phyloP scores from a whole-genome alignment of 75 land plant genomes.

The Selaginella moellendorffii region DNA sequence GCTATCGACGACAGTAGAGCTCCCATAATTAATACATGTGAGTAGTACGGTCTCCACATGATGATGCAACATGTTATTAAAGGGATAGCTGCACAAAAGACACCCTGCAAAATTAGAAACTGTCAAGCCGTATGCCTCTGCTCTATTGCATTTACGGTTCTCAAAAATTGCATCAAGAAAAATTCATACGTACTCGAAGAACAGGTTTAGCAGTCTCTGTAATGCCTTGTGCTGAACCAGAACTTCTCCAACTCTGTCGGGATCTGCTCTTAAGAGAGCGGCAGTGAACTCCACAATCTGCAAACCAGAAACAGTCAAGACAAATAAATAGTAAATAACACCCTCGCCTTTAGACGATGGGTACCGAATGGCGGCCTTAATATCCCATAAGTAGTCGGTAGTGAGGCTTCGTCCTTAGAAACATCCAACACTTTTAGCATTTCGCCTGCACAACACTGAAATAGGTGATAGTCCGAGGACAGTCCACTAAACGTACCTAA shows the following conservation, averaged over 20 bases:
- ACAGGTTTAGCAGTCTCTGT: conserved; percentile 39
- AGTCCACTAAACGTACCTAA: conserved; percentile 36
- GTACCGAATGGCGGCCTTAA: conserved; percentile 90
- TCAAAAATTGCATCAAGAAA: too few species aligned
- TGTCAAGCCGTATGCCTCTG: background rate
- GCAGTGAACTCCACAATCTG: conserved; percentile 97
- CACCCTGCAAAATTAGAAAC: background rate
- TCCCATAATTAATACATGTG: conserved; percentile 72
- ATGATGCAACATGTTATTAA: conserved; percentile 86
- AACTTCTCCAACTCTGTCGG: conserved; percentile 71
- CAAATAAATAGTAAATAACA: background rate
- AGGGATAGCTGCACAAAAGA: conserved; percentile 59
- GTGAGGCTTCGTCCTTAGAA: conserved; percentile 35
- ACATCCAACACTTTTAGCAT: conserved; percentile 66
- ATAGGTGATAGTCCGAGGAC: background rate
- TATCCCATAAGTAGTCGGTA: conserved; percentile 83
- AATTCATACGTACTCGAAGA: conserved; percentile 63
- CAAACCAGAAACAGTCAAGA: background rate
- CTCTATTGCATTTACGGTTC: background rate
- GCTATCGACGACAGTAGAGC: conserved; percentile 41
- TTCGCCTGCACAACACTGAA: conserved; percentile 31
- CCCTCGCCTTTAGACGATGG: conserved; percentile 74
- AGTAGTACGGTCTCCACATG: conserved; percentile 65
- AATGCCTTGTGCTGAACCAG: conserved; percentile 58
- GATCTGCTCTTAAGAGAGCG: conserved; percentile 54